Conservation (phyloP, 257 asterid genomes). For the Catharanthus roseus region DNA sequence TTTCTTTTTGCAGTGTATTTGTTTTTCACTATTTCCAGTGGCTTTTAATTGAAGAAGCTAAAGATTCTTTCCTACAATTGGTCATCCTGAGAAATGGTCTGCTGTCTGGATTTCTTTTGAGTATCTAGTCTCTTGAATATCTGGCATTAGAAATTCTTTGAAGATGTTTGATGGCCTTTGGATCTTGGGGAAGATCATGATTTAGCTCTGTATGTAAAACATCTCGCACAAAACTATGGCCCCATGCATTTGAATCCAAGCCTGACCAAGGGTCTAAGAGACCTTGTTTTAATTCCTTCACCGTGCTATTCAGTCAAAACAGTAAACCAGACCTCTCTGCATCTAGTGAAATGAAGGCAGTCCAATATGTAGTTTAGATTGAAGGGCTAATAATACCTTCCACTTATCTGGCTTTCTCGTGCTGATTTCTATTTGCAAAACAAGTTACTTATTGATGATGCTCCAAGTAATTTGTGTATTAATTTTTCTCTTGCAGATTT, state of each 20-base stretch:
- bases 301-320: not conserved
- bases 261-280: not conserved
- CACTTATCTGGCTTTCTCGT: not conserved
- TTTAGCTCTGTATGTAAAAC: too few relatives aligned
- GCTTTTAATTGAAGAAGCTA: not conserved
- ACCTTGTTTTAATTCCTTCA: not conserved
- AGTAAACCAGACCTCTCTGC: not conserved
- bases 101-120: not conserved
- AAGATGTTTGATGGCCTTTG: not conserved
- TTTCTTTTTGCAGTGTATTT: not conserved
- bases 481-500: constrained; percentile 42
- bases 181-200: not conserved
- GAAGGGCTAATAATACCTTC: not conserved
- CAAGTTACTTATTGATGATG: constrained; percentile 7
- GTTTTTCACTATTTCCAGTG: not conserved
- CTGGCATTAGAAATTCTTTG: not conserved
- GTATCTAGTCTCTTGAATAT: not conserved
- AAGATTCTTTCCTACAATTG: not conserved
- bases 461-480: not conserved
- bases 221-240: not conserved
- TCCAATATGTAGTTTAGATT: not conserved
- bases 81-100: not conserved
- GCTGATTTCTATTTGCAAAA: not conserved
- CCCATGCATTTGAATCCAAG: not conserved
- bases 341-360: too few relatives aligned